A percentile compares a stretch with the other conserved stretches of the same genome.
Conservation (phyloP, 148 eudicot species). For the Vaccinium macrocarpon region DNA sequence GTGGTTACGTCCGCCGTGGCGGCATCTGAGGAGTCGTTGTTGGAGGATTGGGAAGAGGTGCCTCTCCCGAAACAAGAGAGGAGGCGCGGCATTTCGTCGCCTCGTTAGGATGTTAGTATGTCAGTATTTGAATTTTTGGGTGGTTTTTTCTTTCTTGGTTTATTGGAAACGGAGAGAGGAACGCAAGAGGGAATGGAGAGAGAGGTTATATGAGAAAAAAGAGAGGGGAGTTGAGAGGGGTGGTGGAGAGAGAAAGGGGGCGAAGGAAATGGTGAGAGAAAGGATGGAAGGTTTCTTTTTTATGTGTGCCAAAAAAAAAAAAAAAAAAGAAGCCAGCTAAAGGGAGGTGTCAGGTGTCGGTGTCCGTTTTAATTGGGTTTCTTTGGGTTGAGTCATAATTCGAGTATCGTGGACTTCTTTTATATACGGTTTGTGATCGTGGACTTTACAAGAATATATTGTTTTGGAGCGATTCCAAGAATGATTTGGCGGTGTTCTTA, state of each 20-base stretch:
- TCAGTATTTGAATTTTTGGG: not conserved
- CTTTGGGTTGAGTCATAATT: no score
- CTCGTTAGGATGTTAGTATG: not conserved
- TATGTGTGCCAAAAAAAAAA: not conserved
- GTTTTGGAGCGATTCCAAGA: no score
- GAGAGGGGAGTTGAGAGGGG: slow-evolving; percentile 19
- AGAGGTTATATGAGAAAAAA: not conserved
- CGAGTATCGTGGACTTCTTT: no score
- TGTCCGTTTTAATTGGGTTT: not conserved
- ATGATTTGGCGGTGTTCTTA: no score
- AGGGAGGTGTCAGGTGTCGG: not conserved
- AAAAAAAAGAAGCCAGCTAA: not conserved
- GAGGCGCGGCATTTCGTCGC: slow-evolving; percentile 49
- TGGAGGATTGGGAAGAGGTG: slow-evolving; percentile 22
- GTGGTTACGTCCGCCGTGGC: slow-evolving; percentile 34
- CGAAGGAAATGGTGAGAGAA: slow-evolving; percentile 16
- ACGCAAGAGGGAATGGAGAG: slow-evolving; percentile 1
- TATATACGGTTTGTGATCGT: no score
- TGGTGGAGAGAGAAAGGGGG: slow-evolving; percentile 35
- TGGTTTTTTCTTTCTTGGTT: not conserved
- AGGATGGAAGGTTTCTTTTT: not conserved
- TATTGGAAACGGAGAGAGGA: not conserved
- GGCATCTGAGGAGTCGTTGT: slow-evolving; percentile 8
- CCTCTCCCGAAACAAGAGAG: slow-evolving; percentile 55
- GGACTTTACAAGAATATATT: no score